A percentile compares a stretch with the other conserved stretches of the same genome.
Conservation (phyloP, 208 protist species). For the Vickermania spadyakhi region DNA sequence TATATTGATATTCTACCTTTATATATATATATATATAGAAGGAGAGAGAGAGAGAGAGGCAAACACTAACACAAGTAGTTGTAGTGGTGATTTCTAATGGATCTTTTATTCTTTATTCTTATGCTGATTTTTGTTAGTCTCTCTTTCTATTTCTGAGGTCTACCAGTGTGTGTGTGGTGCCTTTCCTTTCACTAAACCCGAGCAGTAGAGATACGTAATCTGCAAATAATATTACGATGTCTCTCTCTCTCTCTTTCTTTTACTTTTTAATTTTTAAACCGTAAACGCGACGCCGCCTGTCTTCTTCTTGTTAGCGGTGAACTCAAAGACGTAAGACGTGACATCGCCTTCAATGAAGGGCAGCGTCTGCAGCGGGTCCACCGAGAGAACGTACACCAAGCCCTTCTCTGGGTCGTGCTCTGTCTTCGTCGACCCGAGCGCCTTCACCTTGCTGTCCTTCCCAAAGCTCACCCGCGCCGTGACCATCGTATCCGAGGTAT, state of each 20-base stretch:
- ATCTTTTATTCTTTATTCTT: too few species aligned
- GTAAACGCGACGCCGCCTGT: background rate
- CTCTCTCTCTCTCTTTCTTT: slow-evolving; percentile 5
- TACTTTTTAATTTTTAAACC: background rate
- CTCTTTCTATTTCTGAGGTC: too few species aligned
- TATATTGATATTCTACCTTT: too few species aligned
- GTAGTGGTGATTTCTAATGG: too few species aligned
- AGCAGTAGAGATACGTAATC: too few species aligned
- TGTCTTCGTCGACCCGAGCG: slow-evolving; percentile 28
- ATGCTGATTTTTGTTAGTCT: too few species aligned
- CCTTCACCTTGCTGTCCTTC: slow-evolving; percentile 14
- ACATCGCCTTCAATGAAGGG: slow-evolving; percentile 55
- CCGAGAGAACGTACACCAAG: slow-evolving; percentile 26
- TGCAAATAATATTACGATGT: too few species aligned
- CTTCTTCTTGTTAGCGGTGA: slow-evolving; percentile 24
- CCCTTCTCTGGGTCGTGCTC: slow-evolving; percentile 30
- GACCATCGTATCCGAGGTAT: slow-evolving; percentile 44
- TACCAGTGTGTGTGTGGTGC: too few species aligned
- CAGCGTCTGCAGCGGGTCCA: slow-evolving; percentile 43
- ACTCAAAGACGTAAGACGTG: slow-evolving; percentile 52
- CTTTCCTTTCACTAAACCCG: too few species aligned
- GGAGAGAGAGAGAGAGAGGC: too few species aligned
- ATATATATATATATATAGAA: too few species aligned
- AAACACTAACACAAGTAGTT: too few species aligned
- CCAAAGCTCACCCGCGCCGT: slow-evolving; percentile 36